Conservation (phyloP, 352 stramenopile species). For the Phytophthora sp. region DNA sequence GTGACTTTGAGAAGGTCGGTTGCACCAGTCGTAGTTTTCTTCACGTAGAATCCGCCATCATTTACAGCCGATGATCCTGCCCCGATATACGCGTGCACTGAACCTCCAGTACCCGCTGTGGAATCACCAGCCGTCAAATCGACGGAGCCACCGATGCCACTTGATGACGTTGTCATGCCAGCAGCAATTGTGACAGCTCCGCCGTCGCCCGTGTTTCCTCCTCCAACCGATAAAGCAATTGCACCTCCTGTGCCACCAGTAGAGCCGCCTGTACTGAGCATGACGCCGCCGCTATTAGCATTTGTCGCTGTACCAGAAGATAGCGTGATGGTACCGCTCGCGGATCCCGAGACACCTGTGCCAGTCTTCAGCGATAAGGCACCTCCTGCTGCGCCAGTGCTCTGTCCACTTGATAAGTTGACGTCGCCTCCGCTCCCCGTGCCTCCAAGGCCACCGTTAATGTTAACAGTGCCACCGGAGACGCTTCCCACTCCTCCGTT, state of each 20-base stretch:
- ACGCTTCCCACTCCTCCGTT: slow-evolving; percentile 39
- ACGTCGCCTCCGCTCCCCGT: slow-evolving; percentile 39
- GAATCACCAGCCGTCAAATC: slow-evolving; percentile 48
- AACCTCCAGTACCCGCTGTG: slow-evolving; percentile 48
- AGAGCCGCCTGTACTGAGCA: slow-evolving; percentile 36
- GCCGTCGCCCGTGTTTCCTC: slow-evolving; percentile 38
- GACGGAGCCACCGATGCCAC: slow-evolving; percentile 45
- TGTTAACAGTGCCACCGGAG: slow-evolving; percentile 35
- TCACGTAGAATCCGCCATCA: slow-evolving; percentile 50
- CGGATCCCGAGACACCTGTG: slow-evolving; percentile 27
- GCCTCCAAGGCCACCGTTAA: slow-evolving; percentile 38
- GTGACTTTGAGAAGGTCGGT: slow-evolving; percentile 51
- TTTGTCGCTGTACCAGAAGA: slow-evolving; percentile 38
- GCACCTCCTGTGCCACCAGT: slow-evolving; percentile 43
- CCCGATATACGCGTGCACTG: slow-evolving; percentile 44
- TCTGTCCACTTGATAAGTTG: slow-evolving; percentile 45
- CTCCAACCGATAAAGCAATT: slow-evolving; percentile 47
- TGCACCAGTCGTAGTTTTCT: slow-evolving; percentile 34
- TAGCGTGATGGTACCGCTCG: slow-evolving; percentile 49
- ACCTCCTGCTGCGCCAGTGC: slow-evolving; percentile 33
- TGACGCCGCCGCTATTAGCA: slow-evolving; percentile 46
- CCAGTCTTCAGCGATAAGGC: slow-evolving; percentile 34
- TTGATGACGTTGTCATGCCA: slow-evolving; percentile 42
- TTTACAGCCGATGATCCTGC: slow-evolving; percentile 21
- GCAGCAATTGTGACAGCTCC: slow-evolving; percentile 49